A percentile compares a stretch with the other conserved stretches of the same genome.
Conservation (phyloP, 768 basidiomycete genomes). For the Asterophora parasitica region DNA sequence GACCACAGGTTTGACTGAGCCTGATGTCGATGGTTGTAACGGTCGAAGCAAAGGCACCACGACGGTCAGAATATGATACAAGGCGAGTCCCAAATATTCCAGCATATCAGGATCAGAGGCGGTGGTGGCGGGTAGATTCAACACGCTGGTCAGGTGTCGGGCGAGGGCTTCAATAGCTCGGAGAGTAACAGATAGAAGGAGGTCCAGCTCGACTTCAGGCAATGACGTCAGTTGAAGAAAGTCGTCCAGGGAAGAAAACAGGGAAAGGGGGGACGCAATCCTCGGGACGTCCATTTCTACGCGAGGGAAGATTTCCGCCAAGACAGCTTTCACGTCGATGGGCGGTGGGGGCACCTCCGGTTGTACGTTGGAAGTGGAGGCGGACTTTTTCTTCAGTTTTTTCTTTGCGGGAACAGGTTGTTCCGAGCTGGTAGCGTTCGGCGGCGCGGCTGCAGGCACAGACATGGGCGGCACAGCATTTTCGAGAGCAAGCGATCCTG, state of each 20-base stretch:
- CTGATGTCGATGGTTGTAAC: conserved; percentile 1
- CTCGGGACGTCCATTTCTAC: conserved; percentile 4
- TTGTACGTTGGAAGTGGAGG: conserved; percentile 11
- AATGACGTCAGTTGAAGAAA: conserved; percentile 25
- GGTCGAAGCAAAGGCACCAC: conserved; percentile 16
- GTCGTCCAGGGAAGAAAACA: conserved; percentile 26
- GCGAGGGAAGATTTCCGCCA: conserved; percentile 16
- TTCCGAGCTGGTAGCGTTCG: conserved; percentile 13
- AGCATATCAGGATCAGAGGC: conserved; percentile 18
- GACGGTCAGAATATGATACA: conserved; percentile 16
- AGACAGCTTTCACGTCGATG: conserved; percentile 13
- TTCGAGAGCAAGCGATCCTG: conserved; percentile 20
- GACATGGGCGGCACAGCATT: conserved; percentile 17
- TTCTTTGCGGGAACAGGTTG: conserved; percentile 13
- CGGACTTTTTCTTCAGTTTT: conserved; percentile 17
- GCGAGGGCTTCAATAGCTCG: conserved; percentile 27
- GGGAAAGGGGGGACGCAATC: conserved; percentile 13
- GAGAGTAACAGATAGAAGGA: conserved; percentile 25
- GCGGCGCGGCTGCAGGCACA: conserved; percentile 1
- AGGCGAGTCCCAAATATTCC: conserved; percentile 13
- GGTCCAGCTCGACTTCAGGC: conserved; percentile 19
- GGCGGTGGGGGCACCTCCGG: conserved; percentile 6
- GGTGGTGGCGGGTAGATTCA: background rate
- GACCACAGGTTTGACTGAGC: conserved; percentile 10
- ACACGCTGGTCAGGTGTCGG: conserved; percentile 9